Evolutionary conservation across 768 basidiomycete genomes (phyloP), one percentile per base, ranked within the genome.

Genomic region (Tylopilus rubrobrunneus): DNA sequence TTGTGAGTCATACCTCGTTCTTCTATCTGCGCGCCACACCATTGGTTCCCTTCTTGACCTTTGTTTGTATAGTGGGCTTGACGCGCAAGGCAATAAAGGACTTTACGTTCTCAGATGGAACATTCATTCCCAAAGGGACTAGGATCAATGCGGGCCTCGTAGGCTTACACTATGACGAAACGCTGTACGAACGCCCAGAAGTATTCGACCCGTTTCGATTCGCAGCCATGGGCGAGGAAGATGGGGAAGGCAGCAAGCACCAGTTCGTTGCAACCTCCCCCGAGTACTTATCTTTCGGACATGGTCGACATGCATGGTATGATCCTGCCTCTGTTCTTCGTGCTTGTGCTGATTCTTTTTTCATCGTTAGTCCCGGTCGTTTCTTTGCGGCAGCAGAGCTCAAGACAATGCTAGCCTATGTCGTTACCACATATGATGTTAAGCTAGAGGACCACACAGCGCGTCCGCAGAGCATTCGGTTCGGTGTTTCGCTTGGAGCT

Each of bases 151-250:
- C 19, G 39, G 39, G 39, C 7, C 39, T 56, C 0, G 60, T 59
- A 2, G 56, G 64, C 2, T 28, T 65, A 0, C 71, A 72, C 34
- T 21, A n/a, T 3, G 60, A 67, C 21, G 45, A 43, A 2, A 28
- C 21, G 14, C 3, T 57, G 17, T 76, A 78, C 48, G 55, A 69
- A 3, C 65, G 73, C 37, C 58, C 77, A 0, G n/a, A 66, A 1
- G 54, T 47, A 6, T 78, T 84, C 51, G 71, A 81, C 25, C 76
- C 75, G 0, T 80, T 78, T 64, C 78, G 83, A 9, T 83, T 80
- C 59, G 66, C 70, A 0, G 61, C 71, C 12, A 65, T 73, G 57
- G 59, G 68, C 45, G 66, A 75, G n/a, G 57, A 51, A 31, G 62
- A 68, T 1, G 71, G 59, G 2, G 74, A 75, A 23, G 57, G 50